Base-by-base conservation (phyloP, 106 monocot species). In the Dendrobium nobile region DNA sequence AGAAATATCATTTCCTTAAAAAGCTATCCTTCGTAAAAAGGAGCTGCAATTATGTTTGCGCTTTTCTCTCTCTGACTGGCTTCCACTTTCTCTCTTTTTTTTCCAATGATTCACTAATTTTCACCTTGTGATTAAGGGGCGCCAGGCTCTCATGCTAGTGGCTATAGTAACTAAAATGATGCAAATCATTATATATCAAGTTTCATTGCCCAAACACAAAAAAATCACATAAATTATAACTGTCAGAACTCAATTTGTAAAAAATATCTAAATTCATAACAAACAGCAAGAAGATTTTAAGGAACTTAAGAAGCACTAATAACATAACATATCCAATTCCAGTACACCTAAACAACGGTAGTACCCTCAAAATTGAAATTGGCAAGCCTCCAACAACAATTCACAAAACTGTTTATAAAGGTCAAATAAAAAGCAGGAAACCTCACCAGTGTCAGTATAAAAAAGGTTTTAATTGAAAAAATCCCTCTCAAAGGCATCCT, bases 401-500 rank as follows among this genome's bases (percentile, higher is more conserved):
- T 9, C 11, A 40, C 2, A 76, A 83, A 37, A 40, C 37, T 54
- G 7, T 27, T 61, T 17, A 9, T 67, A 80, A 58, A 5, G 37
- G 44, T 55, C 10, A 72, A 40, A 54, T 74, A 9, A 55, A 33
- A 27, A 31, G 4, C 4, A 75, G 10, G 54, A 74, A 40, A 41
- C 5, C 31, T 45, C 83, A 95, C 98, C 88, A 86, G 92, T 91
- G 75, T 98, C 98, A 48, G 95, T 91, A 85, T 98, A 98, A 75
- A 93, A 93, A 98, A 77, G 98, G 95, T 65, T 95, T 95, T 82
- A 95, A 82, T 47, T 95, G 95, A 86, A 88, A 95, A 98, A 98
- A 85, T 98, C 98, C 75, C 98, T 89, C 81, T 98, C 98, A 89
- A 98, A 98, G 11, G 98, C 91, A 78, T 92, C 98, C 73, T 98